These are phyloP conservation scores for Penicillium parvum DNA, from an alignment of 495 filamentous ascomycete species.

Conservation along the genomic window DNA sequence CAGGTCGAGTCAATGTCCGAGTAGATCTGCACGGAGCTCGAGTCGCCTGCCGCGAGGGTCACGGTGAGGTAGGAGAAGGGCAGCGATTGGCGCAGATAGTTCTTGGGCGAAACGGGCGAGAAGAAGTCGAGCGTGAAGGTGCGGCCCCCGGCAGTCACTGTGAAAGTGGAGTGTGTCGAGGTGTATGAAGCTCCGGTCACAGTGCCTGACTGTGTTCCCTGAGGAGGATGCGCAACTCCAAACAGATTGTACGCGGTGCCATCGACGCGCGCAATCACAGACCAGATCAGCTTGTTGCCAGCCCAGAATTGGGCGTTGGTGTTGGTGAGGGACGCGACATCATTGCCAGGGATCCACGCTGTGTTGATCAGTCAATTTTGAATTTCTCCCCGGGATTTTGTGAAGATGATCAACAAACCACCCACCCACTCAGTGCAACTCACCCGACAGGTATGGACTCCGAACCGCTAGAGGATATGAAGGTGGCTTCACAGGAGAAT, in stretches of 20 bases:
- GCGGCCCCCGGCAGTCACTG: slow-evolving; percentile 29
- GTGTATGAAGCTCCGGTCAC: slow-evolving; percentile 36
- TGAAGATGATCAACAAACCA: slow-evolving; percentile 4
- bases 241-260: slow-evolving; percentile 42
- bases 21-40: slow-evolving; percentile 36
- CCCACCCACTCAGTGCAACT: slow-evolving; percentile 7
- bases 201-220: slow-evolving; percentile 23
- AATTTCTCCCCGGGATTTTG: neutral
- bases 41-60: slow-evolving; percentile 37
- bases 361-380: slow-evolving; percentile 10
- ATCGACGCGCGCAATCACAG: slow-evolving; percentile 40
- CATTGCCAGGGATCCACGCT: slow-evolving; percentile 44
- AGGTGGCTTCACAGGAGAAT: slow-evolving; percentile 33
- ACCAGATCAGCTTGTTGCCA: slow-evolving; percentile 39
- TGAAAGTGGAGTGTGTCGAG: slow-evolving; percentile 38
- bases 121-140: slow-evolving; percentile 54
- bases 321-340: slow-evolving; percentile 26
- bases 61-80: slow-evolving; percentile 76
- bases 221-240: slow-evolving; percentile 26
- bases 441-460: slow-evolving; percentile 39
- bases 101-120: slow-evolving; percentile 76
- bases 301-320: slow-evolving; percentile 43
- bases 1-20: slow-evolving; percentile 42
- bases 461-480: slow-evolving; percentile 41
- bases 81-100: slow-evolving; percentile 71